Evolutionary conservation across 2,329 filamentous ascomycete species (phyloP).

Genomic region (Curvularia hawaiiensis): DNA sequence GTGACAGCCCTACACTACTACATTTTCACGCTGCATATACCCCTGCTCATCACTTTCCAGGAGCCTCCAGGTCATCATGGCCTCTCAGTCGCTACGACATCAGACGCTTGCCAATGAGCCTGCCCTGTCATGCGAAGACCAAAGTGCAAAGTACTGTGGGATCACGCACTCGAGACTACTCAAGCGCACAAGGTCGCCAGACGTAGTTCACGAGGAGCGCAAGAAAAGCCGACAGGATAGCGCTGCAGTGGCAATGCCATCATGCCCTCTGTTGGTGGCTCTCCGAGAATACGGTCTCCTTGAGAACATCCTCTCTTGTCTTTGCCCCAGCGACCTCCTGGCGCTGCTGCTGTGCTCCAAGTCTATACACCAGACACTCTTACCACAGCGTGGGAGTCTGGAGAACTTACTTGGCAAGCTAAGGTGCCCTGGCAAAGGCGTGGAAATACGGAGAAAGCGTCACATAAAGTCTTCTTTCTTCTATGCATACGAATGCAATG

Average conservation of each 20-base stretch:
- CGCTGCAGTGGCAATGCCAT: neutral
- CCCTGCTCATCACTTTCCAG: slow-evolving; percentile 15
- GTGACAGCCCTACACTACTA: slow-evolving; percentile 2
- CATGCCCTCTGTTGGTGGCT: slow-evolving; percentile 25
- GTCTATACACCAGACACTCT: slow-evolving; percentile 29
- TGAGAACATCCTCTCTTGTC: slow-evolving; percentile 27
- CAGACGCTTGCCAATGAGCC: neutral
- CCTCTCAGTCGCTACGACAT: neutral
- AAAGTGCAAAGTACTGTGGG: neutral
- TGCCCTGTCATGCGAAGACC: neutral
- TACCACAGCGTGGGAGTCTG: slow-evolving; percentile 30
- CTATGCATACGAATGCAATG: slow-evolving; percentile 27
- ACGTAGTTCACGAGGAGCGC: slow-evolving; percentile 1
- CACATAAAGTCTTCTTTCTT: slow-evolving; percentile 36
- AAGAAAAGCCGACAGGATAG: slow-evolving; percentile 17
- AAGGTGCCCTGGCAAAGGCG: slow-evolving; percentile 34
- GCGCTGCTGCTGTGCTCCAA: slow-evolving; percentile 39
- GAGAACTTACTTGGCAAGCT: slow-evolving; percentile 35
- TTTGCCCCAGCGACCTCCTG: slow-evolving; percentile 35
- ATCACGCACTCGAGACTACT: slow-evolving; percentile 7
- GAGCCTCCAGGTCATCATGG: slow-evolving; percentile 2
- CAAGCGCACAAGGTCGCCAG: slow-evolving; percentile 31
- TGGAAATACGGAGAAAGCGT: slow-evolving; percentile 25
- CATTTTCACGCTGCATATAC: neutral
- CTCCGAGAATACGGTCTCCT: slow-evolving; percentile 40